These are phyloP conservation scores for Solanum piurae DNA, from an alignment of 257 asterid genomes.

Conservation along the genomic window DNA sequence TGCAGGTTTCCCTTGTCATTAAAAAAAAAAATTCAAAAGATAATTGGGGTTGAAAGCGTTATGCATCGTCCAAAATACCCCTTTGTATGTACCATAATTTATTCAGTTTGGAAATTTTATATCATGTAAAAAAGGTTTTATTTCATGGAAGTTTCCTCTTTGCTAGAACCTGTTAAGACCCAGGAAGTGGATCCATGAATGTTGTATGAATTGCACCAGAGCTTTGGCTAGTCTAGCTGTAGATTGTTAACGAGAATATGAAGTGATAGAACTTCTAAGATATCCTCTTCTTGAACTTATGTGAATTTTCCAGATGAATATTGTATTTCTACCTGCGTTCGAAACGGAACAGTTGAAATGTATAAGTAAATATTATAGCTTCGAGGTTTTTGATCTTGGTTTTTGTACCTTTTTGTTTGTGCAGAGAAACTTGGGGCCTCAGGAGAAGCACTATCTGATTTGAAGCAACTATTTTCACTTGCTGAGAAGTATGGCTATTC, in stretches of 20 bases:
- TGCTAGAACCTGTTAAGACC: neutral
- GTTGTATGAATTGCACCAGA: neutral
- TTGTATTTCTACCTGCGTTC: neutral
- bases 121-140: neutral
- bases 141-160: neutral
- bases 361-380: neutral
- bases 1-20: no score
- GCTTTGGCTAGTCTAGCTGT: neutral
- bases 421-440: slow-evolving; percentile 74
- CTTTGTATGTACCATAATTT: neutral
- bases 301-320: neutral
- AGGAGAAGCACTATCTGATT: slow-evolving; percentile 72
- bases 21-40: neutral
- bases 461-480: slow-evolving; percentile 72
- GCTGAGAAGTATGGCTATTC: slow-evolving; percentile 80
- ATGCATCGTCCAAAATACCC: neutral
- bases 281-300: neutral
- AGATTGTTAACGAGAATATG: neutral
- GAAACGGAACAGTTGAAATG: neutral
- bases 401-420: neutral
- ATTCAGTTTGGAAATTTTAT: neutral
- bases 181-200: neutral
- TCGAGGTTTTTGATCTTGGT: neutral
- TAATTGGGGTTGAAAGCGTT: neutral
- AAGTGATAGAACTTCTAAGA: neutral